Evolutionary conservation across 2,329 filamentous ascomycete genomes (phyloP), one percentile per base, ranked within the genome.

Genomic region (Diaporthe longicolla): DNA sequence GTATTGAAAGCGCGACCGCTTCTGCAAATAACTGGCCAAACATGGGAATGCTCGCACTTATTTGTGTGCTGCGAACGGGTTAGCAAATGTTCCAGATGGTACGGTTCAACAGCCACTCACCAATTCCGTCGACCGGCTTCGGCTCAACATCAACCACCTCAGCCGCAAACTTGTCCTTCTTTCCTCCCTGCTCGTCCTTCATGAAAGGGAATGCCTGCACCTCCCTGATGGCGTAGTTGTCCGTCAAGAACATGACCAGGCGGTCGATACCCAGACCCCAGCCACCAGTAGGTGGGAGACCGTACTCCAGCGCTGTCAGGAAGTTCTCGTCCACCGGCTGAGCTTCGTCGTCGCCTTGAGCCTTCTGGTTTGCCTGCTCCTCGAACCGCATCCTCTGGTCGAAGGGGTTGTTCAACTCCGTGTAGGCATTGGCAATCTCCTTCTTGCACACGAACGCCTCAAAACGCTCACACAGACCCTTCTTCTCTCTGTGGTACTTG

Each of bases 261-360:
- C 96, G 92, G 86, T 98, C 95, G 78, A 98, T 97, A 77, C 97
- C 97, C 90, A 98, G 94, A 78, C 95, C 97, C 93, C 94, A 99
- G 65, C 97, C 97, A 83, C 94, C 97, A 1, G 97, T 99, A 0
- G 97, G 97, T 8, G 97, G 96, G 74, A 99, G 86, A 78, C 94
- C 94, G 81, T 95, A 97, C 81, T 76, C 75, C 9, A 76, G 75
- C 15, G 75, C 73, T 17, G 69, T 69, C 65, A 76, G 57, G 73
- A 76, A 76, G 79, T 94, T 97, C 90, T 98, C 96, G 79, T 99
- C 97, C 72, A 98, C 92, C 79, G 97, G 87, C 86, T 98, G 97
- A 1, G 96, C 97, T 86, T 99, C 97, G 79, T 98, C 95, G 78
- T 99, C 97, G 81, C 97, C 97, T 85, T 97, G 94, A 9, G 92